Conservation (phyloP, 2,329 filamentous ascomycete species). For the Botrytis medusae region DNA sequence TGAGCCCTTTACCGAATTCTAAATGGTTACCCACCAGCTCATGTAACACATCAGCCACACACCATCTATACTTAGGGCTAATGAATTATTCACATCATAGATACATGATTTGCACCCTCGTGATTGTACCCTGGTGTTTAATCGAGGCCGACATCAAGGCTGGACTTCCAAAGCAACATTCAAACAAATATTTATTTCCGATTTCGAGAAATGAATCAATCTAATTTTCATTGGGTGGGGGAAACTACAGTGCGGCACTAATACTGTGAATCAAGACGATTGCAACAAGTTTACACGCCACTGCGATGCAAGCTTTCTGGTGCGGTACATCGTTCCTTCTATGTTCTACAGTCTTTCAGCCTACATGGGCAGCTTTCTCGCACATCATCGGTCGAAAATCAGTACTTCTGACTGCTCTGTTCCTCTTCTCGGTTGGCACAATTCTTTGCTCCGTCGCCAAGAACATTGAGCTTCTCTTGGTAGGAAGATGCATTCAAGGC, state of each 20-base stretch:
- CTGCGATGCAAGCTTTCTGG: constrained; percentile 65
- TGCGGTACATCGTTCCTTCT: constrained; percentile 65
- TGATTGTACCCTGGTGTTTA: too few relatives aligned
- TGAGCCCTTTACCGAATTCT: too few relatives aligned
- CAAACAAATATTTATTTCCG: too few relatives aligned
- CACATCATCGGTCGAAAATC: constrained; percentile 32
- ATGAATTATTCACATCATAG: too few relatives aligned
- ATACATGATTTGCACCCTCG: too few relatives aligned
- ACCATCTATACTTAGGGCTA: too few relatives aligned
- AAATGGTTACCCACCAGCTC: too few relatives aligned
- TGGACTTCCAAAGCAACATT: too few relatives aligned
- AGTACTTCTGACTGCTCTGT: constrained; percentile 30
- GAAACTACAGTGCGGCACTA: background rate
- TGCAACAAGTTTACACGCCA: constrained; percentile 53
- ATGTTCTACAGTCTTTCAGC: constrained; percentile 60
- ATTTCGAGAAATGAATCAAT: too few relatives aligned
- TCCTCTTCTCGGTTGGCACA: constrained; percentile 31
- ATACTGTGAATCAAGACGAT: constrained; percentile 45
- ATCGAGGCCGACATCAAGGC: too few relatives aligned
- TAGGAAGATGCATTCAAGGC: constrained; percentile 47
- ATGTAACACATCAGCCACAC: too few relatives aligned
- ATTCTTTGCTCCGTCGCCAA: constrained; percentile 41
- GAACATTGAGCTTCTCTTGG: constrained; percentile 33
- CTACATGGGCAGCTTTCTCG: constrained; percentile 40
- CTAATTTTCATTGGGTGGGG: too few relatives aligned